phyloP scores from a whole-genome alignment of 345 rosid species.

The Mallotus nudiflorus region DNA sequence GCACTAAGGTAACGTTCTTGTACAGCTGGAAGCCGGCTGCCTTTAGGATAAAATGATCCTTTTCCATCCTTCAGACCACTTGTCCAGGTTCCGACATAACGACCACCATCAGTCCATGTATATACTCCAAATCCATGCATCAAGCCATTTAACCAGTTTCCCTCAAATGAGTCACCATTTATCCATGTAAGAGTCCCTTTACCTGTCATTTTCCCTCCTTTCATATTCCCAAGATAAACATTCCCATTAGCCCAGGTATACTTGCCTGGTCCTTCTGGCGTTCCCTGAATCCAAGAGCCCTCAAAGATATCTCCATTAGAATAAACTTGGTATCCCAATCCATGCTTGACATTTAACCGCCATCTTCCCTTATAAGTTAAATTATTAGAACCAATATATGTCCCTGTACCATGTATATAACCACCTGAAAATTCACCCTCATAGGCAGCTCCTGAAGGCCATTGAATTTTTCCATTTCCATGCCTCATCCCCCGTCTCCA shows the following conservation, averaged over 20 bases:
- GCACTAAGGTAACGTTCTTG: constrained; percentile 80
- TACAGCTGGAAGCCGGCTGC: constrained; percentile 65
- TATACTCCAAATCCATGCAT: constrained; percentile 96
- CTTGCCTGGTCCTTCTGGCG: constrained; percentile 88
- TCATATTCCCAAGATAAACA: constrained; percentile 79
- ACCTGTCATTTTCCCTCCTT: constrained; percentile 95
- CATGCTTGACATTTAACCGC: constrained; percentile 88
- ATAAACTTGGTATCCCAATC: constrained; percentile 80
- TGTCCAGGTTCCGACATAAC: constrained; percentile 94
- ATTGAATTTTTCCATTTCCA: constrained; percentile 71
- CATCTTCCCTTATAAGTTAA: constrained; percentile 83
- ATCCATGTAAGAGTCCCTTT: constrained; percentile 88
- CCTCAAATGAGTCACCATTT: constrained; percentile 84
- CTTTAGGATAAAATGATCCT: constrained; percentile 87
- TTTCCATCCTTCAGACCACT: constrained; percentile 93
- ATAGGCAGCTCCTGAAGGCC: constrained; percentile 74
- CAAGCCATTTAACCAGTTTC: constrained; percentile 88
- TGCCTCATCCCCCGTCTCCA: constrained; percentile 94
- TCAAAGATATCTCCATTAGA: constrained; percentile 80
- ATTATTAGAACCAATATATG: constrained; percentile 47
- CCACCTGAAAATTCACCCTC: constrained; percentile 94
- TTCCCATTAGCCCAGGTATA: constrained; percentile 90
- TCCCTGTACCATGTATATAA: constrained; percentile 82
- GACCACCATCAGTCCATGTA: constrained; percentile 87
- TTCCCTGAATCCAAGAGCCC: constrained; percentile 91